phyloP scores from a whole-genome alignment of 1,139 yeast genomes.

The Pneumocystis wakefieldiae region DNA sequence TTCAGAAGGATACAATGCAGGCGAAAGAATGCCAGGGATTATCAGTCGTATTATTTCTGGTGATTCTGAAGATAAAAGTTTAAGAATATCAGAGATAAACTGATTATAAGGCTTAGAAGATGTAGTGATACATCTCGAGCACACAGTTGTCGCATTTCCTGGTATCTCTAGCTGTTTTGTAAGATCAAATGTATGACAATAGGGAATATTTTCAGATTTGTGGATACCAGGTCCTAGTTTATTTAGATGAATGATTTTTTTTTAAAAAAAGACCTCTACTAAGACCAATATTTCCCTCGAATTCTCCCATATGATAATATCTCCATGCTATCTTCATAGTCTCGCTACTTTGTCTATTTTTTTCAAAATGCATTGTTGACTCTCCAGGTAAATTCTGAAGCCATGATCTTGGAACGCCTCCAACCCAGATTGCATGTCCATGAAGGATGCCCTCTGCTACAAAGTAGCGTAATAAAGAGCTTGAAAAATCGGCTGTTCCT shows the following conservation, averaged over 20 bases:
- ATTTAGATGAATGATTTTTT: slow-evolving; percentile 12
- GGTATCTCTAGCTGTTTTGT: slow-evolving; percentile 12
- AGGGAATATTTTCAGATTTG: slow-evolving; percentile 5
- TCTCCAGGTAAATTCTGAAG: slow-evolving; percentile 53
- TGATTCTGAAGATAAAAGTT: slow-evolving; percentile 8
- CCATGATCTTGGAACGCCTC: slow-evolving; percentile 53
- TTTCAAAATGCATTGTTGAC: slow-evolving; percentile 27
- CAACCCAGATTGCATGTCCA: slow-evolving; percentile 31
- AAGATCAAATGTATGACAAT: slow-evolving; percentile 14
- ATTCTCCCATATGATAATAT: slow-evolving; percentile 42
- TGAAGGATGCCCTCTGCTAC: slow-evolving; percentile 72
- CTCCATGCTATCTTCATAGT: slow-evolving; percentile 75
- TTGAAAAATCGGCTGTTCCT: slow-evolving; percentile 78
- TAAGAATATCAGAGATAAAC: slow-evolving; percentile 9
- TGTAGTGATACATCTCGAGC: neutral
- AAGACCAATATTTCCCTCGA: slow-evolving; percentile 16
- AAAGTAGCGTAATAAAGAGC: slow-evolving; percentile 56
- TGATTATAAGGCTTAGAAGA: slow-evolving; percentile 9
- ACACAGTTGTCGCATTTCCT: neutral
- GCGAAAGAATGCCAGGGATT: slow-evolving; percentile 65
- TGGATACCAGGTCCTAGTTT: slow-evolving; percentile 8
- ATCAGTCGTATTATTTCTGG: slow-evolving; percentile 42
- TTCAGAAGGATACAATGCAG: slow-evolving; percentile 54
- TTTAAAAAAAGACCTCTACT: neutral
- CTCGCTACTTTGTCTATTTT: slow-evolving; percentile 39